Conservation (phyloP, 176 grass and related monocot species). For the Hordeum marinum region DNA sequence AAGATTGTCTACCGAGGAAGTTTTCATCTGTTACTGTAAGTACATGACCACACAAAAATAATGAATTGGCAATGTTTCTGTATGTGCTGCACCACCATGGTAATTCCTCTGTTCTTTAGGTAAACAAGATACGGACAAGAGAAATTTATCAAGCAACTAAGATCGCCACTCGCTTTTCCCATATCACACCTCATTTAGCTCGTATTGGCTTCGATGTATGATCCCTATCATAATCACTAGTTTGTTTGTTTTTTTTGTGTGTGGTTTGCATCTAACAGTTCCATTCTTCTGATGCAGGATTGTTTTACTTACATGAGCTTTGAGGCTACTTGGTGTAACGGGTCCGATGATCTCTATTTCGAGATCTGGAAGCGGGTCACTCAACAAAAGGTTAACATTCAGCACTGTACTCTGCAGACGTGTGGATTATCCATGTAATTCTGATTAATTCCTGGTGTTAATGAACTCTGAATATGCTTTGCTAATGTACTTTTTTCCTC, state of each 20-base stretch:
- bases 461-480: not conserved
- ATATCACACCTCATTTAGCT: not conserved
- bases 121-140: not conserved
- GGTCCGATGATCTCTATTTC: not conserved
- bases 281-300: not conserved
- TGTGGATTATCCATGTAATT: not conserved
- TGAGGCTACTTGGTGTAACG: not conserved
- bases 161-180: slow-evolving; percentile 17
- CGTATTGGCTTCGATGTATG: not conserved
- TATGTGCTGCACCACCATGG: not conserved
- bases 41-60: not conserved
- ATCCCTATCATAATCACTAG: not conserved
- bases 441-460: not conserved
- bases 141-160: slow-evolving; percentile 26
- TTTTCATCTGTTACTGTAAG: slow-evolving; percentile 12
- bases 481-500: not conserved
- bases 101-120: slow-evolving; percentile 22
- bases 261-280: not conserved
- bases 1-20: slow-evolving; percentile 9
- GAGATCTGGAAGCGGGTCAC: slow-evolving; percentile 14
- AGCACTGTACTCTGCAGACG: not conserved
- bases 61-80: not conserved
- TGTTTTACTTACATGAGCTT: not conserved
- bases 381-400: slow-evolving; percentile 7
- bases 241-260: not conserved